Evolutionary conservation across 1,139 yeast genomes (phyloP).

Genomic region (Waltiozyma sp.): DNA sequence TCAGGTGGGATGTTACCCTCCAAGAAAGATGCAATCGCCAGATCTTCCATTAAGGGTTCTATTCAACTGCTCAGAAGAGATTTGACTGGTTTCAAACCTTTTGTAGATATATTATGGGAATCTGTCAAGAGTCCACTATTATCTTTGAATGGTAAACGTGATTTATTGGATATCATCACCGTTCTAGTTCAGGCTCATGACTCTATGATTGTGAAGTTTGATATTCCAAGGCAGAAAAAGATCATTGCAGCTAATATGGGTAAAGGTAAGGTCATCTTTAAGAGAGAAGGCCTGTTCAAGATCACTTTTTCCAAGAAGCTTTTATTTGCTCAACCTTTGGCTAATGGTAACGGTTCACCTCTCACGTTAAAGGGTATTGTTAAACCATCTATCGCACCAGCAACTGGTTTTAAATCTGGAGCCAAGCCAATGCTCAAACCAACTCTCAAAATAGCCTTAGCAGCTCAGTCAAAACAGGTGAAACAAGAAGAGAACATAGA

Average conservation of each 20-base stretch:
- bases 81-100: conserved; percentile 51
- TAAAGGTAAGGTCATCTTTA: conserved; percentile 19
- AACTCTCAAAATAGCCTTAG: too few relatives aligned
- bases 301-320: conserved; percentile 20
- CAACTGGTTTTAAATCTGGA: background rate
- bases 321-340: conserved; percentile 2
- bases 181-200: conserved; percentile 59
- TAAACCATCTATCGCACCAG: background rate
- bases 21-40: conserved; percentile 37
- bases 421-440: too few relatives aligned
- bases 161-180: conserved; percentile 53
- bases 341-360: background rate
- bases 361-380: background rate
- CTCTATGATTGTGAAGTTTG: conserved; percentile 46
- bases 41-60: conserved; percentile 31
- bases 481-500: too few relatives aligned
- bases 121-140: conserved; percentile 52
- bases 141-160: conserved; percentile 49
- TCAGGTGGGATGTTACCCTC: conserved; percentile 31
- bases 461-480: too few relatives aligned
- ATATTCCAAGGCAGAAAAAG: conserved; percentile 59
- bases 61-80: conserved; percentile 57
- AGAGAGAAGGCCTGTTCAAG: conserved; percentile 26
- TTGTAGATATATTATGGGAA: conserved; percentile 56
- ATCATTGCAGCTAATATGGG: conserved; percentile 43